Base-by-base conservation (phyloP, 495 filamentous ascomycete genomes). In the Astrocystis sublimbata region DNA sequence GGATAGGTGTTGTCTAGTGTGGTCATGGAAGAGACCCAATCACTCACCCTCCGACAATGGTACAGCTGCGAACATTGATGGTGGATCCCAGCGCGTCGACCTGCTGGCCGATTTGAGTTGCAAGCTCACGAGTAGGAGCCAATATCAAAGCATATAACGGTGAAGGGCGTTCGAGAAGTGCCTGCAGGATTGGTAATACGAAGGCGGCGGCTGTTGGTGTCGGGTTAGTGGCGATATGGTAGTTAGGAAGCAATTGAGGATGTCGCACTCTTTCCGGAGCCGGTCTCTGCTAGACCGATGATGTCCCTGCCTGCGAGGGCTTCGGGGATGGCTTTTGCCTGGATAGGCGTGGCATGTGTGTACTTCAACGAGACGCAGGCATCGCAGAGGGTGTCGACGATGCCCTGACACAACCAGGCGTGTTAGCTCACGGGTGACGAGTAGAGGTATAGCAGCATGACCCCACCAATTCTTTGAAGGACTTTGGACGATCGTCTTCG, bases 201-300 rank as follows among this genome's bases (percentile, higher is more conserved):
- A 97, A 98, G 0, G 94, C 91, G 2, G 90, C 93, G 0, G 79
- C 60, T 62, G 51, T 38, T 41, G 24, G 40, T 9, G 23, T 17
- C 19, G 17, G 41, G 60, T 62, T 12, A 62, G 60, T 9, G 12
- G 26, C 9, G 30, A 41, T 6, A 13, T 35, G 5, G 33, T 23
- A 31, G 17, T 15, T 7, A 36, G 17, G 35, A 15, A 28, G 17
- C 23, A 0, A 89, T 23, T 15, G n/a, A 40, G 41, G 31, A 38
- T 24, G 8, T 21, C 60, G 23, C 46, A 62, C 60, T 97, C 76
- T 98, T 98, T 73, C 94, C 94, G 71, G 85, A 89, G 65, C 94
- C 94, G 0, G 94, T 98, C 73, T 98, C 93, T 30, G 94, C 93
- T 23, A 97, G 81, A 35, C 92, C 94, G 64, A 98, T 96, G 28